Conservation (phyloP, 768 basidiomycete genomes). For the Rhodotorula graminis region DNA sequence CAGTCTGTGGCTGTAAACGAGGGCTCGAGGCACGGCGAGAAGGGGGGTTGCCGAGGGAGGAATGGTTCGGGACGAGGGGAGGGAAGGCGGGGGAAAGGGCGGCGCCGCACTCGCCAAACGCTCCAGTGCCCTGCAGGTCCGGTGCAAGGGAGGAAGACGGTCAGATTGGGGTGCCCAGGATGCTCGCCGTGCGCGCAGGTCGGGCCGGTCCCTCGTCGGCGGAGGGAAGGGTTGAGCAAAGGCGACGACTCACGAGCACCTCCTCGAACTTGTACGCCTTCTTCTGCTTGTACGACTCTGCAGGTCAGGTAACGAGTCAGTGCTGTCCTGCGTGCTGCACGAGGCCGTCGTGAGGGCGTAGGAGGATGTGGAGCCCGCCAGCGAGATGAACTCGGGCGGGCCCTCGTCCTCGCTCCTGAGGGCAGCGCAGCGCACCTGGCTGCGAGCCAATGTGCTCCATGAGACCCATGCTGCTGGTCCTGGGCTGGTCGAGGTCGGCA, state of each 20-base stretch:
- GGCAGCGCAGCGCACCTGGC: background rate
- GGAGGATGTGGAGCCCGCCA: background rate
- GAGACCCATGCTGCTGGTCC: background rate
- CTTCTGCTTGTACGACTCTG: constrained; percentile 72
- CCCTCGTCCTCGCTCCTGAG: too few species aligned
- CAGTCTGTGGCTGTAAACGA: too few species aligned
- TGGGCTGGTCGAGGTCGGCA: too few species aligned
- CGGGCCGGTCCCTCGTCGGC: too few species aligned
- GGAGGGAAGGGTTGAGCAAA: too few species aligned
- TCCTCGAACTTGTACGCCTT: constrained; percentile 51
- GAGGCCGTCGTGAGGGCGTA: too few species aligned
- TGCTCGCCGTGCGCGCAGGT: too few species aligned
- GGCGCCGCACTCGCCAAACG: constrained; percentile 13
- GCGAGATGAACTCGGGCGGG: background rate
- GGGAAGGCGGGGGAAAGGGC: constrained; percentile 46
- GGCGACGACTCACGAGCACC: constrained; percentile 27
- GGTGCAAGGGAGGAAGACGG: background rate
- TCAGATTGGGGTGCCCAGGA: too few species aligned
- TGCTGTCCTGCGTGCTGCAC: background rate
- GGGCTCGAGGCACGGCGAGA: too few species aligned
- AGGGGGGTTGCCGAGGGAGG: background rate
- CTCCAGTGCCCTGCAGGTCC: constrained; percentile 3
- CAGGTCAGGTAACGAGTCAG: background rate
- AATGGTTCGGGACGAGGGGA: constrained; percentile 51
- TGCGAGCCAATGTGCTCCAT: constrained; percentile 1